Conservation (phyloP, 1,284 basidiomycete species). For the Fistulina hepatica region DNA sequence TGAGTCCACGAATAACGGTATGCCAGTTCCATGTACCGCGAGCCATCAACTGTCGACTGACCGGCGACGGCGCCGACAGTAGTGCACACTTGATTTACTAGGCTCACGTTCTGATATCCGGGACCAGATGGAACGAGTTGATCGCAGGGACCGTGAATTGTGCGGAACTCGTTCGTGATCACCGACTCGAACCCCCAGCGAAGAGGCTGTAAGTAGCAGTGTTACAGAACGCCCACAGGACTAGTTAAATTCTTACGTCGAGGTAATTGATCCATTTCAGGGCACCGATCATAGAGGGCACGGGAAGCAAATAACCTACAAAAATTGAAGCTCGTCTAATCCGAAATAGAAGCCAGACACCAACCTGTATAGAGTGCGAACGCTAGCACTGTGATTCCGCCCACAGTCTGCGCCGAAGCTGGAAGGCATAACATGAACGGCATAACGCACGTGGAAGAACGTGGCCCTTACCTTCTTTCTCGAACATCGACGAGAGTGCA, state of each 20-base stretch:
- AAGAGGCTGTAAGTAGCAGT: conserved; percentile 24
- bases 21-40: conserved; percentile 39
- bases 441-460: background rate
- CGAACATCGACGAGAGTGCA: conserved; percentile 36
- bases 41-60: conserved; percentile 32
- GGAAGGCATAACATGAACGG: conserved; percentile 12
- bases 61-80: conserved; percentile 37
- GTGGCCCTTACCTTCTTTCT: conserved; percentile 16
- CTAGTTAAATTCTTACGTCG: conserved; percentile 23
- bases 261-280: conserved; percentile 39
- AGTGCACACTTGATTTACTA: conserved; percentile 46
- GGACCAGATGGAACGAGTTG: conserved; percentile 35
- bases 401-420: conserved; percentile 36
- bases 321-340: too few species aligned
- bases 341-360: too few species aligned
- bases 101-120: conserved; percentile 31
- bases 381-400: conserved; percentile 37
- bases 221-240: too few species aligned
- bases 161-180: conserved; percentile 44
- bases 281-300: conserved; percentile 47
- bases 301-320: conserved; percentile 39
- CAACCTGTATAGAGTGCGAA: conserved; percentile 44
- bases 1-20: conserved; percentile 40
- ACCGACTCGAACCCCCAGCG: conserved; percentile 36
- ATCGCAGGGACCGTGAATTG: conserved; percentile 31